Evolutionary conservation across 176 grass and related monocot species (phyloP), one percentile per base, ranked within the genome.

Genomic region (Lolium rigidum): DNA sequence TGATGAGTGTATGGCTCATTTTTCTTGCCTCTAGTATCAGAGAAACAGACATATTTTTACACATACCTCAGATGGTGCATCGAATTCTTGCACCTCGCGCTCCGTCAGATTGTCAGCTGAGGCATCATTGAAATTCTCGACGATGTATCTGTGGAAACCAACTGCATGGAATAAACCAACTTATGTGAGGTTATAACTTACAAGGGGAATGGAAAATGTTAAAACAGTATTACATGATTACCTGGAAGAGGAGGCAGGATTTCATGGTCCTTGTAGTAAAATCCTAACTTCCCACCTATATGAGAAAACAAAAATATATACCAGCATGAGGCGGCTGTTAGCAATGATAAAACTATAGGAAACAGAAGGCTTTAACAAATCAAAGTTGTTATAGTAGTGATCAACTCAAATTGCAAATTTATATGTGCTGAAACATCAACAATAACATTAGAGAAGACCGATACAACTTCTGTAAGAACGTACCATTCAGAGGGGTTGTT

Each of bases 241-340:
- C 96, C 96, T 41, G 93, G 96, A 54, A 95, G 89, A 39, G 93
- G 91, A 38, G 93, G 96, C 49, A 98, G 89, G 82, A 98, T 98
- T 82, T 98, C 96, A 94, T 98, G 93, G 39, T 98, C 96, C 94
- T 86, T 98, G 93, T 98, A 95, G 84, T 95, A 98, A 76, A 98
- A 98, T 78, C 93, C 96, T 86, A 98, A 85, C 67, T 85, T 98
- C 56, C 96, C 96, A 22, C 88, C 96, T 98, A 78, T 10, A 68
- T 31, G 39, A 63, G 14, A 79, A 85, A 68, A 90, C 21, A 77
- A 79, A 87, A 73, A 92, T 28, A 73, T 17, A 54, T 20, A 88
- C 78, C 6, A 6, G 11, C 25, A 14, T 52, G 25, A 24, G 18
- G 9, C 62, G 11, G 74, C 6, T 38, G n/a, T 8, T 59, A 24